These are phyloP conservation scores for Chaetomidium leptoderma DNA, from an alignment of 495 filamentous ascomycete species.

Conservation along the genomic window DNA sequence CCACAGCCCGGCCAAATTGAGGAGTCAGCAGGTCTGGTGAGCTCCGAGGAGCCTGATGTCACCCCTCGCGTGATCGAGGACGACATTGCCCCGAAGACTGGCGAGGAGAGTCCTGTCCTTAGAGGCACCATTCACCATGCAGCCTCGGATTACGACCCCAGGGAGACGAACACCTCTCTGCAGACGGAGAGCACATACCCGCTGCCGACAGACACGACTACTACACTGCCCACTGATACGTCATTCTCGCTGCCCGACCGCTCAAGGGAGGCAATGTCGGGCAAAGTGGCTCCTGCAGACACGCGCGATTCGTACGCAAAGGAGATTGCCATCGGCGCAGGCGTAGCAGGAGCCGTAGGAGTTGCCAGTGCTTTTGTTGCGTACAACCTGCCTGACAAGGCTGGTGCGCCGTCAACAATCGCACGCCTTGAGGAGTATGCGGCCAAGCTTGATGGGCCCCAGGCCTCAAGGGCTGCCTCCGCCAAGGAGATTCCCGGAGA, in stretches of 20 bases:
- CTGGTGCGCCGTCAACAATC: conserved; percentile 17
- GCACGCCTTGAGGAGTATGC: conserved; percentile 24
- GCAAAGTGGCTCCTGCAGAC: conserved; percentile 1
- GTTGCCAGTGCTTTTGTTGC: conserved; percentile 24
- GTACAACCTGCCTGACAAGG: conserved; percentile 19
- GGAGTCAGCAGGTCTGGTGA: neutral
- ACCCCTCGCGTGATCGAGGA: neutral
- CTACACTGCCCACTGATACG: conserved; percentile 16
- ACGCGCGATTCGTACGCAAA: conserved; percentile 13
- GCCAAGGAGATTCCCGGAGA: conserved; percentile 15
- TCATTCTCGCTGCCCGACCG: conserved; percentile 5
- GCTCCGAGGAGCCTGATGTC: neutral
- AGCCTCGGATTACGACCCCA: conserved; percentile 10
- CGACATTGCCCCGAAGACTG: neutral
- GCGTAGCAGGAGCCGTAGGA: conserved; percentile 22
- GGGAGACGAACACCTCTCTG: conserved; percentile 13
- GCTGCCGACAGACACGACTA: conserved; percentile 15
- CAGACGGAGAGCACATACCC: conserved; percentile 15
- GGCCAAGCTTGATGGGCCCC: conserved; percentile 16
- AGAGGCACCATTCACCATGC: neutral
- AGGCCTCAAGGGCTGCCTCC: neutral
- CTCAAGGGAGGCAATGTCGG: neutral
- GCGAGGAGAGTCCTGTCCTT: conserved; percentile 7
- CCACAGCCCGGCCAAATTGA: neutral
- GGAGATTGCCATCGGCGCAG: conserved; percentile 28